Evolutionary conservation across 2,329 filamentous ascomycete genomes (phyloP).

Genomic region (Neopestalotiopsis sp.): DNA sequence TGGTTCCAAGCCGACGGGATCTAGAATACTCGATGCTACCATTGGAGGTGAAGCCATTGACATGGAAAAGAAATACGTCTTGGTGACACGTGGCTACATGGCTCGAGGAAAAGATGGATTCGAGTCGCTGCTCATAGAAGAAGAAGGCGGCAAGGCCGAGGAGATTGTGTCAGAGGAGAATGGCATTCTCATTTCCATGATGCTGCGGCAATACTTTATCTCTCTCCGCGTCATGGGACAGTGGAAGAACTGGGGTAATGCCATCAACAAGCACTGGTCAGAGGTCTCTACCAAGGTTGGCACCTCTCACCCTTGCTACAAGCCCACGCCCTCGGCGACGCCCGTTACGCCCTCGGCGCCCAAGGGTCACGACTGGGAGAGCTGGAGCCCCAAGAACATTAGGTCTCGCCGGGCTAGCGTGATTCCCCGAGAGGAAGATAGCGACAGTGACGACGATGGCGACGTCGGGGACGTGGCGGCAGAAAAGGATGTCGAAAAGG

Average conservation of each 20-base stretch:
- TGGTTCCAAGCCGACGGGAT: slow-evolving; percentile 61
- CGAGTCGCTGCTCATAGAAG: slow-evolving; percentile 73
- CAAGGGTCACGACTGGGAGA: slow-evolving; percentile 39
- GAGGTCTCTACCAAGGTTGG: slow-evolving; percentile 68
- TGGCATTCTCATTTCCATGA: slow-evolving; percentile 83
- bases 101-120: slow-evolving; percentile 87
- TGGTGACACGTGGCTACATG: slow-evolving; percentile 90
- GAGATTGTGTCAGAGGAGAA: slow-evolving; percentile 87
- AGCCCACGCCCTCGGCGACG: slow-evolving; percentile 39
- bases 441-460: slow-evolving; percentile 31
- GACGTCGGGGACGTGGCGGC: slow-evolving; percentile 32
- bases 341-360: slow-evolving; percentile 20
- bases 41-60: slow-evolving; percentile 69
- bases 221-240: slow-evolving; percentile 79
- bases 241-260: slow-evolving; percentile 75
- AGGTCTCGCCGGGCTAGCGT: slow-evolving; percentile 39
- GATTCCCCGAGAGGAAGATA: slow-evolving; percentile 45
- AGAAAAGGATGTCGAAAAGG: slow-evolving; percentile 45
- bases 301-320: slow-evolving; percentile 51
- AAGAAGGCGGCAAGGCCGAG: slow-evolving; percentile 77
- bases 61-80: slow-evolving; percentile 66
- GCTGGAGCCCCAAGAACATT: slow-evolving; percentile 43
- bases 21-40: slow-evolving; percentile 66
- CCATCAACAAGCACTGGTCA: slow-evolving; percentile 69
- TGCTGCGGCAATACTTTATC: slow-evolving; percentile 92